Evolutionary conservation across 352 stramenopile genomes (phyloP).

Genomic region (Phytophthora ramorum): DNA sequence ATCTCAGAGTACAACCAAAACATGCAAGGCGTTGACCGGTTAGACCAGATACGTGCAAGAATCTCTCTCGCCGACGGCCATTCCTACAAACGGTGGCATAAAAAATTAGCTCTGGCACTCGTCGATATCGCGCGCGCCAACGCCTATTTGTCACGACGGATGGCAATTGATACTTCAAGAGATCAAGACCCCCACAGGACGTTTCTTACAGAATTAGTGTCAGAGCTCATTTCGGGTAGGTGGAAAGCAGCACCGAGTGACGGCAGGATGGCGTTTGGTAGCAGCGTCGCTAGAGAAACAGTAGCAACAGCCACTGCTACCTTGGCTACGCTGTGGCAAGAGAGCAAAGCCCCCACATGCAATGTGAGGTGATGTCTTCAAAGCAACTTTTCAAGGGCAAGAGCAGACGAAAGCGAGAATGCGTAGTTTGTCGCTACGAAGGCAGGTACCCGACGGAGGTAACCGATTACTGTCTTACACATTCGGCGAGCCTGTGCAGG

Average conservation of each 20-base stretch:
- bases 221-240: constrained; percentile 3
- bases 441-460: constrained; percentile 1
- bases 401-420: not conserved
- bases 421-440: constrained; percentile 9
- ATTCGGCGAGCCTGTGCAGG: constrained; percentile 2
- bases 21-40: constrained; percentile 46
- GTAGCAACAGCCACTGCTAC: not conserved
- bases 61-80: constrained; percentile 39
- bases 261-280: constrained; percentile 4
- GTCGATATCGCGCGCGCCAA: constrained; percentile 17
- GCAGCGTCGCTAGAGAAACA: not conserved
- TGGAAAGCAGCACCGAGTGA: constrained; percentile 6
- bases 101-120: constrained; percentile 26
- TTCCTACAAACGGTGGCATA: constrained; percentile 38
- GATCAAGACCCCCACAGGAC: constrained; percentile 1
- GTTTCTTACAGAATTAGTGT: constrained; percentile 12
- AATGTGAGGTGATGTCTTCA: not conserved
- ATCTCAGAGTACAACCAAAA: constrained; percentile 38
- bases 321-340: not conserved
- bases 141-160: constrained; percentile 8
- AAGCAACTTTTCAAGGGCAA: constrained; percentile 5
- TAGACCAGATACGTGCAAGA: constrained; percentile 35
- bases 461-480: constrained; percentile 5
- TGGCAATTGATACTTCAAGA: not conserved
- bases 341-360: not conserved